A percentile compares a stretch with the other conserved stretches of the same genome.
These are phyloP conservation scores for Fusarium irregulare DNA, from an alignment of 2,329 filamentous ascomycete genomes.

Conservation along the genomic window DNA sequence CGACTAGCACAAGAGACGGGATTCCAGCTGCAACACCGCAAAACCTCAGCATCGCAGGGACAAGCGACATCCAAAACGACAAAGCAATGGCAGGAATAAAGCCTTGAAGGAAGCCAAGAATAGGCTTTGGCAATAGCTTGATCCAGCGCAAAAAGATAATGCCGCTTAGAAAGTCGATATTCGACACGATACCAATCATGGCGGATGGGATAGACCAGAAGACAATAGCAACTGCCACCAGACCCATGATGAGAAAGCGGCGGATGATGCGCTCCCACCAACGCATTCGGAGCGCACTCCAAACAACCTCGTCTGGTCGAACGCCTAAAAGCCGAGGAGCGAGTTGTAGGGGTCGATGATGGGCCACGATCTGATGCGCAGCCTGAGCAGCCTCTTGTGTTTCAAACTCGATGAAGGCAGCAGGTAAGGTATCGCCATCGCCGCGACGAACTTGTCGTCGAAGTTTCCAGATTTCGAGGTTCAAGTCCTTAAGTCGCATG, in stretches of 20 bases:
- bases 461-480: slow-evolving; percentile 68
- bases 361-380: slow-evolving; percentile 86
- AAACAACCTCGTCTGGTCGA: slow-evolving; percentile 85
- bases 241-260: slow-evolving; percentile 73
- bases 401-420: slow-evolving; percentile 92
- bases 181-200: slow-evolving; percentile 86
- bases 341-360: slow-evolving; percentile 90
- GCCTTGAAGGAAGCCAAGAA: slow-evolving; percentile 86
- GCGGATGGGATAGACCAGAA: slow-evolving; percentile 86
- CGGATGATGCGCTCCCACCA: slow-evolving; percentile 89
- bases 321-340: slow-evolving; percentile 86
- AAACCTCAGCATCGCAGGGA: slow-evolving; percentile 83
- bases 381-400: slow-evolving; percentile 85
- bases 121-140: slow-evolving; percentile 72
- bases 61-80: slow-evolving; percentile 84
- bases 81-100: slow-evolving; percentile 84
- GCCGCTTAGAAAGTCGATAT: slow-evolving; percentile 76
- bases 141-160: slow-evolving; percentile 81
- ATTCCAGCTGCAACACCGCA: slow-evolving; percentile 84
- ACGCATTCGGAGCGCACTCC: slow-evolving; percentile 83
- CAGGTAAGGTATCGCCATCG: slow-evolving; percentile 73
- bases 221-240: slow-evolving; percentile 81
- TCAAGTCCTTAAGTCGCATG: slow-evolving; percentile 56
- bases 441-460: slow-evolving; percentile 79
- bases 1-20: slow-evolving; percentile 81